phyloP scores from a whole-genome alignment of 306 rosid genomes.

The Cucurbita argyrosperma region DNA sequence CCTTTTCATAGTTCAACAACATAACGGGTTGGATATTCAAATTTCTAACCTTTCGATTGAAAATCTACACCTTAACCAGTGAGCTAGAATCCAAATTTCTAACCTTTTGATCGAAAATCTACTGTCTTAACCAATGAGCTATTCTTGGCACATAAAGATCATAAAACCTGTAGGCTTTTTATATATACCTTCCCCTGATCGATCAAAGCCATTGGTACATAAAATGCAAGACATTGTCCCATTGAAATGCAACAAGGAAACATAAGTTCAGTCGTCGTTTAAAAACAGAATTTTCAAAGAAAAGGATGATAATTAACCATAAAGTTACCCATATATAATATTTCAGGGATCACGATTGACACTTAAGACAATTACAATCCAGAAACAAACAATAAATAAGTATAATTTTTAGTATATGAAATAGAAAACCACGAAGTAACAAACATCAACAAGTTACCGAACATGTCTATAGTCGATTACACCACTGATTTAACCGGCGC shows the following conservation, averaged over 20 bases:
- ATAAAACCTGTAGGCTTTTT: not conserved
- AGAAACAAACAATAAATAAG: not conserved
- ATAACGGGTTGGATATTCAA: no score
- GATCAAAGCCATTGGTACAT: not conserved
- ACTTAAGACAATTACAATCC: not conserved
- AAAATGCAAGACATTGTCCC: not conserved
- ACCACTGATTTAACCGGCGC: constrained; percentile 11
- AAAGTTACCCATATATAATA: not conserved
- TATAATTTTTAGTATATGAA: not conserved
- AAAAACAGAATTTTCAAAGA: not conserved
- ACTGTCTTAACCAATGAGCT: no score
- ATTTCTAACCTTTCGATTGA: no score
- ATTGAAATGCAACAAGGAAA: not conserved
- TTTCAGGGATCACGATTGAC: not conserved
- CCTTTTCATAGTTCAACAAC: not conserved
- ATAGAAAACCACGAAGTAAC: not conserved
- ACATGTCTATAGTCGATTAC: constrained; percentile 8
- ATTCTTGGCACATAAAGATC: no score
- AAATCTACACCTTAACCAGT: no score
- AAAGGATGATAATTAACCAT: not conserved
- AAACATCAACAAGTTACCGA: not conserved
- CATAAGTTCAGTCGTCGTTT: not conserved
- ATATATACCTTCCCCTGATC: not conserved
- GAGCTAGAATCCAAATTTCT: no score
- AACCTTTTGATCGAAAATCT: no score